phyloP scores from a whole-genome alignment of 176 grass and related monocot genomes.

The Chloris gayana region DNA sequence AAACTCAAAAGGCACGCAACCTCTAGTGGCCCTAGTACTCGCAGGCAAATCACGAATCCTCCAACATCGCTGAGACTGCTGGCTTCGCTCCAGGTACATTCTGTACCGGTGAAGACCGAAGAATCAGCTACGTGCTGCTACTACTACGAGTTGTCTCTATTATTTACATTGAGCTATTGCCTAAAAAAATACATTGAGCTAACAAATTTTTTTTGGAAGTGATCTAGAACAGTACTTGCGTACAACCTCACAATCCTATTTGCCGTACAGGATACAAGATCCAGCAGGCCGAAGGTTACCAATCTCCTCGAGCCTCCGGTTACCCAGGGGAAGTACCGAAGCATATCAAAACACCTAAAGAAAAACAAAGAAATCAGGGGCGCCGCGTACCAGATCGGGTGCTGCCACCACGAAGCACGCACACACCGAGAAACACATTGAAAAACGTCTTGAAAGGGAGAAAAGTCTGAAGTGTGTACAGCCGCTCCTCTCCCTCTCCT shows the following conservation, averaged over 20 bases:
- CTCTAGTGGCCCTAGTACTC: slow-evolving; percentile 23
- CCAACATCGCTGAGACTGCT: slow-evolving; percentile 3
- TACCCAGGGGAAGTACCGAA: slow-evolving; percentile 24
- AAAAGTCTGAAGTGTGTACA: slow-evolving; percentile 35
- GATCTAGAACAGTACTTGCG: not conserved
- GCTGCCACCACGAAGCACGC: not conserved
- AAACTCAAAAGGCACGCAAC: slow-evolving; percentile 33
- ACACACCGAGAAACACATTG: slow-evolving; percentile 22
- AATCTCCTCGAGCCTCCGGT: slow-evolving; percentile 26
- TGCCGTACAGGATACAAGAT: slow-evolving; percentile 45
- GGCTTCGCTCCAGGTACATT: slow-evolving; percentile 13
- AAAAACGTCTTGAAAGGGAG: slow-evolving; percentile 39
- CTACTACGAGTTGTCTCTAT: too few relatives aligned
- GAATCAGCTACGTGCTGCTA: not conserved
- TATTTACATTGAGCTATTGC: not conserved
- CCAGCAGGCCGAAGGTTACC: slow-evolving; percentile 31
- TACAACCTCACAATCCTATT: slow-evolving; percentile 27
- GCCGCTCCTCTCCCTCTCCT: slow-evolving; percentile 2
- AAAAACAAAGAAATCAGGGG: slow-evolving; percentile 48
- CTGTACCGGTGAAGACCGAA: slow-evolving; percentile 11
- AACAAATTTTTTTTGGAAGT: not conserved
- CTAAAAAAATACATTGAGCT: slow-evolving; percentile 8
- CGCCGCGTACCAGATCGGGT: slow-evolving; percentile 27
- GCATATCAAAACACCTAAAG: slow-evolving; percentile 51
- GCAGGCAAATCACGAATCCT: slow-evolving; percentile 14